phyloP scores from a whole-genome alignment of 2,329 filamentous ascomycete species.

The Aureobasidium vineae region DNA sequence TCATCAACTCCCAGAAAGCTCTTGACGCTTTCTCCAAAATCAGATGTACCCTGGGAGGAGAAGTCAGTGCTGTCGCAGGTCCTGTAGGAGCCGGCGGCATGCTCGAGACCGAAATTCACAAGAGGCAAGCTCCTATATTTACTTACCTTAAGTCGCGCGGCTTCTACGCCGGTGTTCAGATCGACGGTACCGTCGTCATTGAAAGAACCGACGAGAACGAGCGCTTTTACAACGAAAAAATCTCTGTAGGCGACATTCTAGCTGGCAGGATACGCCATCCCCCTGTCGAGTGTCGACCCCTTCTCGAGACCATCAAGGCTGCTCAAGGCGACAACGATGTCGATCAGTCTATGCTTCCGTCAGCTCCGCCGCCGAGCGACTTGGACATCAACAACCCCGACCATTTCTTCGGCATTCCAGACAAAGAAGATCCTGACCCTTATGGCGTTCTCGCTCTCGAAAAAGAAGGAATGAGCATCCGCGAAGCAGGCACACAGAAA shows the following conservation, averaged over 20 bases:
- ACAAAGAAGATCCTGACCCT: conserved; percentile 79
- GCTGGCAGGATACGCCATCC: conserved; percentile 58
- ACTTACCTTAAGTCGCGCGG: conserved; percentile 88
- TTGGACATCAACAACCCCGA: conserved; percentile 55
- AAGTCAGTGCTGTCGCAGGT: conserved; percentile 73
- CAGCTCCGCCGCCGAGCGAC: conserved; percentile 74
- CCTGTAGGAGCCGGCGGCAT: conserved; percentile 74
- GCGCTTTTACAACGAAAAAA: conserved; percentile 71
- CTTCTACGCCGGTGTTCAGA: conserved; percentile 80
- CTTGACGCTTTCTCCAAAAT: conserved; percentile 80
- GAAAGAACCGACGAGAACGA: conserved; percentile 87
- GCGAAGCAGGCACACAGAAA: conserved; percentile 77
- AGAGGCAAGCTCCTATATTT: conserved; percentile 64
- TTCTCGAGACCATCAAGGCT: conserved; percentile 82
- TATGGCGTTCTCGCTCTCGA: conserved; percentile 90
- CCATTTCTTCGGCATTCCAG: conserved; percentile 72
- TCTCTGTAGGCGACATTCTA: conserved; percentile 62
- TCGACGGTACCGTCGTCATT: conserved; percentile 83
- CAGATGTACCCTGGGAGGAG: conserved; percentile 75
- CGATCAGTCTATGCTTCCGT: conserved; percentile 65
- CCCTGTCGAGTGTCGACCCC: conserved; percentile 56
- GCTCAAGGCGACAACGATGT: conserved; percentile 80
- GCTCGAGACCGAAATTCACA: conserved; percentile 61
- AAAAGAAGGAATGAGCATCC: conserved; percentile 82
- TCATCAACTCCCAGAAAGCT: conserved; percentile 83